Evolutionary conservation across 2,329 filamentous ascomycete genomes (phyloP), one percentile per base, ranked within the genome.

Genomic region (Neonectria ditissima): DNA sequence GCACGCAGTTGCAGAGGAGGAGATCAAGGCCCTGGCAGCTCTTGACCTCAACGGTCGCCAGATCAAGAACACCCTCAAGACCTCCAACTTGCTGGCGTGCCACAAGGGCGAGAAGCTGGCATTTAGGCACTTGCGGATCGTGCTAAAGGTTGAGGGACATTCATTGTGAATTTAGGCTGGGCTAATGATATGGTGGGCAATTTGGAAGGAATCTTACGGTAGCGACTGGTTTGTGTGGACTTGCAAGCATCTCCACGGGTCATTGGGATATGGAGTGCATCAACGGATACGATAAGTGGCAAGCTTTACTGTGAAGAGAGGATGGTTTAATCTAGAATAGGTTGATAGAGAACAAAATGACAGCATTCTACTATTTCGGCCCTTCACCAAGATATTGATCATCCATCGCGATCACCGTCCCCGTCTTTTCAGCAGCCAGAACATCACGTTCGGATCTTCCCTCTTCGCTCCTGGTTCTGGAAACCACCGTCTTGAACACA

Each of bases 61-160:
- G 76, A 86, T 86, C 62, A 84, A 85, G 75, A 85, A 84, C 51
- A 66, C 80, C n/a, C 72, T 82, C 69, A 82, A 82, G 73, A 74
- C 71, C 13, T 74, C 73, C 13, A 75, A 73, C 41, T 47, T 78
- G 45, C 58, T 79, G 58, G 76, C 77, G 11, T 76, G 67, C 11
- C 76, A 78, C 47, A 72, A 73, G 63, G 68, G 59, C 3, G 69
- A 78, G 72, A 73, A 66, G 56, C 54, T 79, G 51, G 62, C 61
- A 1, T 73, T 74, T 48, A 53, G 62, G 18, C 76, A 79, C 53
- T 24, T 79, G 43, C 62, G 65, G 51, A 76, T 69, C n/a, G 77
- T 79, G 16, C 62, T 79, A 48, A 67, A 69, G 51, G 69, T 78
- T 0, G 69, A 74, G 62, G 75, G 74, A 0, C 66, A 74, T 34